phyloP scores from a whole-genome alignment of 176 grass and related monocot species.

The Chrysopogon serrulatus region DNA sequence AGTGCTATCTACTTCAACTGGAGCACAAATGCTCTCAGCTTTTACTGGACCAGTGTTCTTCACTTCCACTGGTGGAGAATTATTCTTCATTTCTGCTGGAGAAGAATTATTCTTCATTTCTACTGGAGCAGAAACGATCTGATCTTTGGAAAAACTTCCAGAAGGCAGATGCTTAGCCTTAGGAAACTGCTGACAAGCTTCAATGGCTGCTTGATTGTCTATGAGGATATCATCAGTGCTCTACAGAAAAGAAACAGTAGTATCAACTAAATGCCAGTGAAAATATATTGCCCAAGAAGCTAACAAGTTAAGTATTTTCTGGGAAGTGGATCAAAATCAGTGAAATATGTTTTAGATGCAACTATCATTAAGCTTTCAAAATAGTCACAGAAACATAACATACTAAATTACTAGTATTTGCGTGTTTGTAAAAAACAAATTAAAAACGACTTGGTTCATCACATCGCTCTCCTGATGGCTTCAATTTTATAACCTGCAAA shows the following conservation, averaged over 20 bases:
- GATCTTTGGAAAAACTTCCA: constrained; percentile 15
- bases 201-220: constrained; percentile 39
- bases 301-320: background rate
- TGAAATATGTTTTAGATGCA: background rate
- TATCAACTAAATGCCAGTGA: constrained; percentile 13
- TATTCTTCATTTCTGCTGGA: background rate
- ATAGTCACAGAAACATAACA: background rate
- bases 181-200: constrained; percentile 31
- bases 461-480: background rate
- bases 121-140: background rate
- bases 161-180: background rate
- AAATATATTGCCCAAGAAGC: constrained; percentile 1
- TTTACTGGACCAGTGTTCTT: background rate
- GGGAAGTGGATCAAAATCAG: background rate
- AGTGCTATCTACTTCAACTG: background rate
- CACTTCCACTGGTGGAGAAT: background rate
- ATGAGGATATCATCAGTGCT: constrained; percentile 47
- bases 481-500: background rate
- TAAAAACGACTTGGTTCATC: background rate
- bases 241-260: constrained; percentile 20
- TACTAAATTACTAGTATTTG: background rate
- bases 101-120: background rate
- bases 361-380: background rate
- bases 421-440: background rate
- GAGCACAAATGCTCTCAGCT: background rate